Evolutionary conservation across 768 basidiomycete species (phyloP).

Genomic region (Naganishia randhawae): DNA sequence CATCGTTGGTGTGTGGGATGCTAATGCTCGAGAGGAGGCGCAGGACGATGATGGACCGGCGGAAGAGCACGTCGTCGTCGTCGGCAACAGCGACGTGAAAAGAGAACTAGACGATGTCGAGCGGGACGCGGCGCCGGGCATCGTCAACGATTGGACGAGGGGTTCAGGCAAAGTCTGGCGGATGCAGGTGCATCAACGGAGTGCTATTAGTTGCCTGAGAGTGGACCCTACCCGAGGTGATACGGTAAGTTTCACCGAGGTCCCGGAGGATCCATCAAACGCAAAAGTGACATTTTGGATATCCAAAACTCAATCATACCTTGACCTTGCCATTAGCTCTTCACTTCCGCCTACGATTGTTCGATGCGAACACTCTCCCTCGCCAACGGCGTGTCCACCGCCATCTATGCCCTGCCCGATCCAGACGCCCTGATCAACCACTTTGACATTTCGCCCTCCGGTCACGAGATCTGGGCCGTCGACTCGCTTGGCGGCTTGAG

Average conservation of each 20-base stretch:
- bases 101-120: constrained; percentile 1
- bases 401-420: constrained; percentile 49
- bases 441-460: constrained; percentile 50
- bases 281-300: too few species aligned
- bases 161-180: constrained; percentile 37
- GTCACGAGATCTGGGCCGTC: constrained; percentile 47
- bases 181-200: constrained; percentile 48
- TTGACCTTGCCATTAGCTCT: constrained; percentile 39
- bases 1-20: constrained; percentile 34
- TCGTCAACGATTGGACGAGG: constrained; percentile 6
- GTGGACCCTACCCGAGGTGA: constrained; percentile 48
- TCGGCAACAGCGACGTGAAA: constrained; percentile 32
- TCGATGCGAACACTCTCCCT: constrained; percentile 52
- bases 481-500: constrained; percentile 49
- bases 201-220: constrained; percentile 49
- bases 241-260: constrained; percentile 46
- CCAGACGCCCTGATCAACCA: constrained; percentile 51
- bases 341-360: constrained; percentile 52
- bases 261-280: too few species aligned
- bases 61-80: constrained; percentile 33
- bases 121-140: neutral
- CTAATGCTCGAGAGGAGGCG: neutral
- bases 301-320: too few species aligned
- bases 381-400: constrained; percentile 44
- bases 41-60: constrained; percentile 32